Percentiles rank a stretch among this genome's conserved stretches.
These are phyloP conservation scores for Tetrapyrgos nigripes DNA, from an alignment of 1,284 basidiomycete species.

Conservation along the genomic window DNA sequence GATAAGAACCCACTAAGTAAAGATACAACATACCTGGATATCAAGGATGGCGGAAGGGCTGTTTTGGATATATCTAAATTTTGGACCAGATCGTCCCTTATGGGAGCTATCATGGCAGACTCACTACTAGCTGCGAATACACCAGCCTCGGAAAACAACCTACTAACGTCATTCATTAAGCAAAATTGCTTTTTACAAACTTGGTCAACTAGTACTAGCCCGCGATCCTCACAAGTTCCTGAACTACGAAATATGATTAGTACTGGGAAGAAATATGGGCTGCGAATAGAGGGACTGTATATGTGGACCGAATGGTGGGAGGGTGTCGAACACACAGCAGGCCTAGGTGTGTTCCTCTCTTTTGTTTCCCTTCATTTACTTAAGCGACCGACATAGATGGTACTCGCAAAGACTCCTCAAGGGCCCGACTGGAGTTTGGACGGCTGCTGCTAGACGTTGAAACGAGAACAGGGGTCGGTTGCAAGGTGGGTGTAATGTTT, in stretches of 20 bases:
- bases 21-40: slow-evolving; percentile 5
- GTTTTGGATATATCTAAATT: slow-evolving; percentile 14
- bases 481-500: too few relatives aligned
- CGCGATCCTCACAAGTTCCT: background rate
- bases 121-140: background rate
- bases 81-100: background rate
- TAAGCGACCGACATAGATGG: too few relatives aligned
- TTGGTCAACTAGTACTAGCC: slow-evolving; percentile 2
- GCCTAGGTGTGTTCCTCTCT: too few relatives aligned
- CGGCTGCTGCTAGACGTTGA: too few relatives aligned
- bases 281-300: slow-evolving; percentile 12
- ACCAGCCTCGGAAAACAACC: background rate
- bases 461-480: too few relatives aligned
- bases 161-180: background rate
- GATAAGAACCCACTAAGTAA: slow-evolving; percentile 7
- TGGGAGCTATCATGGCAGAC: slow-evolving; percentile 24
- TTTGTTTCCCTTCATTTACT: too few relatives aligned
- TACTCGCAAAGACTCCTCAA: too few relatives aligned
- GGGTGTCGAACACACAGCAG: too few relatives aligned
- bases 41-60: slow-evolving; percentile 16
- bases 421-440: too few relatives aligned
- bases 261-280: slow-evolving; percentile 13
- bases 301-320: too few relatives aligned
- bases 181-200: slow-evolving; percentile 2
- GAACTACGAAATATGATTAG: slow-evolving; percentile 15